Evolutionary conservation across 176 grass and related monocot genomes (phyloP).

Genomic region (Oryza officinalis): DNA sequence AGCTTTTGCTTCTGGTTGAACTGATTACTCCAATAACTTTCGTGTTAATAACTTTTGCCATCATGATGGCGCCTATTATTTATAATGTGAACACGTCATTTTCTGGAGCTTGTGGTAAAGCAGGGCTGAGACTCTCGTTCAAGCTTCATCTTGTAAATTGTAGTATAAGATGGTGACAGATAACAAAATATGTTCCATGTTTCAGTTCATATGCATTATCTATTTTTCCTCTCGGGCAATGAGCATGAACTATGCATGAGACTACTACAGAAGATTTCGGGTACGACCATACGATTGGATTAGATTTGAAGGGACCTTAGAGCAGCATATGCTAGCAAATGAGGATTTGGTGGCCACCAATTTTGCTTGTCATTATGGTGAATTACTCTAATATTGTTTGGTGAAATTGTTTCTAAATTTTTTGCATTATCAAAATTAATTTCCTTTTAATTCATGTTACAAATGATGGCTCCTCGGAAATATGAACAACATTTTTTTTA

Average conservation of each 20-base stretch:
- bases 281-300: not conserved
- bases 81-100: not conserved
- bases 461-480: too few species aligned
- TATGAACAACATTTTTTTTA: too few species aligned
- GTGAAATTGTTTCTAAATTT: too few species aligned
- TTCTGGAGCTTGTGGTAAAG: not conserved
- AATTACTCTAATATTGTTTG: too few species aligned
- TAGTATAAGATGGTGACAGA: not conserved
- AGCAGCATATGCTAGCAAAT: not conserved
- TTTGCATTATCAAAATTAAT: too few species aligned
- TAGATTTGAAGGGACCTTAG: not conserved
- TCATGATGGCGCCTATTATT: not conserved
- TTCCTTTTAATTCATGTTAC: too few species aligned
- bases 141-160: not conserved
- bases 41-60: not conserved
- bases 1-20: not conserved
- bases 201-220: not conserved
- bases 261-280: too few species aligned
- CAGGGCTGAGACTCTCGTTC: not conserved
- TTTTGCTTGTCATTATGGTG: not conserved
- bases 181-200: not conserved
- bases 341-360: not conserved
- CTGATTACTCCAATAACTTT: constrained; percentile 1
- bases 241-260: not conserved
- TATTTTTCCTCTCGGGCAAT: not conserved